Evolutionary conservation across 345 rosid genomes (phyloP), one percentile per base, ranked within the genome.

Genomic region (Arabidopsis suecica): DNA sequence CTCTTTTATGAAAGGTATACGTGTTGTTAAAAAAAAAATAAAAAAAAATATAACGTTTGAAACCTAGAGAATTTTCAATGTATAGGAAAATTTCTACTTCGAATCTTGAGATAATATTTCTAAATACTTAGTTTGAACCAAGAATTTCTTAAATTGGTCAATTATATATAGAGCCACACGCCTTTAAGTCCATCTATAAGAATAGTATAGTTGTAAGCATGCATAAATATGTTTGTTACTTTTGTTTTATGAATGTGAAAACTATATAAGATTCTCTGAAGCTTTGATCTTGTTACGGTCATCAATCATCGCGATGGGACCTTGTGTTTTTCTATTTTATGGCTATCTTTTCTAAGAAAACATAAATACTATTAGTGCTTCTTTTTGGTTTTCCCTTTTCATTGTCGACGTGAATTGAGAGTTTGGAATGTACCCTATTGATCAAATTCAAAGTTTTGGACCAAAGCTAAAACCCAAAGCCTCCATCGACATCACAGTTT

Each of bases 381-480:
- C 71, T 62, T 76, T 76, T 55, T 61, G 51, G 45, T 44, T 69
- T 45, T 37, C 20, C 20, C 12, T 68, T 68, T 68, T 44, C 69
- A 34, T 23, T 13, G 71, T 77, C 71, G 75, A 77, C 80, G 48
- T 56, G 44, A 77, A 76, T 54, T 62, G 69, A 36, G 25, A 38
- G 69, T 68, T 75, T 54, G 74, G 61, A 68, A 53, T 69, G 42
- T 69, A 76, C 57, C 55, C 5, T 51, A 34, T 20, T 68, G 64
- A 42, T 75, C 25, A 66, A 18, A 75, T 48, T 59, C 7, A 67
- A 76, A 69, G 71, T 69, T 76, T 55, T 28, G 75, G 65, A 69
- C 71, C 62, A 45, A 69, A 76, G 58, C 79, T 61, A 61, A 50
- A 53, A 54, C 66, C 70, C 60, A 69, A 54, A 38, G 71, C 54